Conservation (phyloP, 345 rosid species). For the Linum usitatissimum region DNA sequence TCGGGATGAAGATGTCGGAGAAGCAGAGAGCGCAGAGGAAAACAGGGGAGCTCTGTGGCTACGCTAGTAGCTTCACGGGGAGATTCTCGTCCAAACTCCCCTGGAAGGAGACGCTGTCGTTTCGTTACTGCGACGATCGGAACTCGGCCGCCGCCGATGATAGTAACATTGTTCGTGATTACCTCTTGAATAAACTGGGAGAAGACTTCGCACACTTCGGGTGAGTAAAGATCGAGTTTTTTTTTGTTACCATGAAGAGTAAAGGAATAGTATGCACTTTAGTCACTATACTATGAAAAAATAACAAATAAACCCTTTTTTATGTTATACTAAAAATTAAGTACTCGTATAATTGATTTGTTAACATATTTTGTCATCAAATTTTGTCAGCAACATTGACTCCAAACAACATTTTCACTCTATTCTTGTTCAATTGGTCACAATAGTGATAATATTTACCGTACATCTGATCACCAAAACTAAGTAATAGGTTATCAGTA, state of each 20-base stretch:
- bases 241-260: too few species aligned
- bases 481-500: too few species aligned
- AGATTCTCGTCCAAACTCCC: conserved; percentile 44
- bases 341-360: too few species aligned
- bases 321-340: too few species aligned
- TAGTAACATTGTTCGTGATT: conserved; percentile 17
- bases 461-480: too few species aligned
- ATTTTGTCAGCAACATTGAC: too few species aligned
- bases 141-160: background rate
- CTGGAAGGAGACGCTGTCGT: conserved; percentile 60
- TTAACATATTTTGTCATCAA: too few species aligned
- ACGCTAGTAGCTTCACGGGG: conserved; percentile 34
- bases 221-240: conserved; percentile 15
- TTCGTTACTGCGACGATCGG: conserved; percentile 10
- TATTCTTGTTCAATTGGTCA: too few species aligned
- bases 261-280: background rate
- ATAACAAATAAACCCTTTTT: too few species aligned
- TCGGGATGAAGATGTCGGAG: conserved; percentile 17
- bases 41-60: conserved; percentile 28
- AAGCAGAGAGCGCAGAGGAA: conserved; percentile 25
- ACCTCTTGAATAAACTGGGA: conserved; percentile 28
- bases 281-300: background rate
- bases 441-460: too few species aligned
- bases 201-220: conserved; percentile 27
- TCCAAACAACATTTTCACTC: too few species aligned